Conservation (phyloP, 2,329 filamentous ascomycete species). For the Aspergillus udagawae region DNA sequence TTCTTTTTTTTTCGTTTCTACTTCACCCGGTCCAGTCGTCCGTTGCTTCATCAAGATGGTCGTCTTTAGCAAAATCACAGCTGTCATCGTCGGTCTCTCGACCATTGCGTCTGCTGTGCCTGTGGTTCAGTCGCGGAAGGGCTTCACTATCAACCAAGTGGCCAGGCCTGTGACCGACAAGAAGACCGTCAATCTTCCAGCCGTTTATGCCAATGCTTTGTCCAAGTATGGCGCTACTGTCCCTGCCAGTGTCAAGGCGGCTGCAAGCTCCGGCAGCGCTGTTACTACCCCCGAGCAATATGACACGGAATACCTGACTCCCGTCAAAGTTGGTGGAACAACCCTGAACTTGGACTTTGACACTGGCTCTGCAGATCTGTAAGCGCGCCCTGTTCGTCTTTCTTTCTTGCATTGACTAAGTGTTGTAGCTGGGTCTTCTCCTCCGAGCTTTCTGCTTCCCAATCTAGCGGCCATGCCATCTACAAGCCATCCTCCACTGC, state of each 20-base stretch:
- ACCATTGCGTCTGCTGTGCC: constrained; percentile 27
- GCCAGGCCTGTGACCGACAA: constrained; percentile 14
- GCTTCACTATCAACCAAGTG: constrained; percentile 31
- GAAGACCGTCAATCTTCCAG: constrained; percentile 25
- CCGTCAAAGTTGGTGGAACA: constrained; percentile 62
- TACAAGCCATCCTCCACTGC: constrained; percentile 53
- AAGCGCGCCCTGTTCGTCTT: constrained; percentile 25
- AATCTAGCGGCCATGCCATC: constrained; percentile 53
- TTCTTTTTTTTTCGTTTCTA: constrained; percentile 8
- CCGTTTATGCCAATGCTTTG: constrained; percentile 25
- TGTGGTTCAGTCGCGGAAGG: constrained; percentile 19
- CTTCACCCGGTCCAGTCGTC: not conserved
- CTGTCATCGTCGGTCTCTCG: constrained; percentile 23
- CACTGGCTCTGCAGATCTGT: constrained; percentile 66
- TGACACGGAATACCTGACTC: constrained; percentile 58
- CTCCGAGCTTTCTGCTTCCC: constrained; percentile 47
- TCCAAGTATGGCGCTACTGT: constrained; percentile 29
- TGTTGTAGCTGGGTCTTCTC: constrained; percentile 62
- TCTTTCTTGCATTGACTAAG: constrained; percentile 7
- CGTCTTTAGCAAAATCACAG: constrained; percentile 30
- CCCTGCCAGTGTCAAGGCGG: constrained; percentile 26
- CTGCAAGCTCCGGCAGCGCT: constrained; percentile 29
- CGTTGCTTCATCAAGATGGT: constrained; percentile 26
- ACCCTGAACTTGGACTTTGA: constrained; percentile 66
- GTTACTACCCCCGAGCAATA: constrained; percentile 45